Conservation (phyloP, 2,329 filamentous ascomycete species). For the Colletotrichum liriopes region DNA sequence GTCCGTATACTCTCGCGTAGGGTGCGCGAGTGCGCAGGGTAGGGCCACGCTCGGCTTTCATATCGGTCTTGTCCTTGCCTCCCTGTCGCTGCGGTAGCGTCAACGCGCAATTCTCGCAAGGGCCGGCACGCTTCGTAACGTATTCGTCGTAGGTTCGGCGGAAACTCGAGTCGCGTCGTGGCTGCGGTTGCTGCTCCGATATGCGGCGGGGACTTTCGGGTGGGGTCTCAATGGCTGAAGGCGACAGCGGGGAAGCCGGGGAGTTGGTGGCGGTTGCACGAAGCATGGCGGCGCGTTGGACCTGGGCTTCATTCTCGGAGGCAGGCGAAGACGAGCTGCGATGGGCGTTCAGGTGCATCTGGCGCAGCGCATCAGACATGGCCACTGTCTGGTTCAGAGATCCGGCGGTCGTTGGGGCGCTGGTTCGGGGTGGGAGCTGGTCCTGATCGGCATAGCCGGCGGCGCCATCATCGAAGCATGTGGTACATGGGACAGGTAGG, state of each 20-base stretch:
- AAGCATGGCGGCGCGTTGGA: slow-evolving; percentile 59
- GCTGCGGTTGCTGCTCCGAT: slow-evolving; percentile 52
- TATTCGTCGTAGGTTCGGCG: slow-evolving; percentile 76
- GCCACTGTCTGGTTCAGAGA: slow-evolving; percentile 49
- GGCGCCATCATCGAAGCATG: slow-evolving; percentile 68
- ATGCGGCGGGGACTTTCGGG: slow-evolving; percentile 68
- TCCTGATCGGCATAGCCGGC: slow-evolving; percentile 50
- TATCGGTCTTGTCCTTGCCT: slow-evolving; percentile 45
- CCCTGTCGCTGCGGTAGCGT: slow-evolving; percentile 70
- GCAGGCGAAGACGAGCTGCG: slow-evolving; percentile 61
- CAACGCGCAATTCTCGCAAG: slow-evolving; percentile 79
- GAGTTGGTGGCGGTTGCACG: slow-evolving; percentile 56
- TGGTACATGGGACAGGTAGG: slow-evolving; percentile 71
- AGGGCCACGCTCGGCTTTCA: slow-evolving; percentile 63
- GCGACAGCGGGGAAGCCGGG: slow-evolving; percentile 50
- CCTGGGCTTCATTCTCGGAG: slow-evolving; percentile 62
- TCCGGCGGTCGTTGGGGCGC: slow-evolving; percentile 52
- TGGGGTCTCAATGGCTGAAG: slow-evolving; percentile 69
- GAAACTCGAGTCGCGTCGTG: slow-evolving; percentile 72
- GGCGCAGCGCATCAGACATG: slow-evolving; percentile 64
- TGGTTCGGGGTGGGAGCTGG: slow-evolving; percentile 58
- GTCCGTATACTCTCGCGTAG: slow-evolving; percentile 72
- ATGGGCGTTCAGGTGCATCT: slow-evolving; percentile 60
- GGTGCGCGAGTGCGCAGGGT: slow-evolving; percentile 74
- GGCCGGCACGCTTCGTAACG: slow-evolving; percentile 74